phyloP scores from a whole-genome alignment of 768 basidiomycete genomes.

The Panaeolus cyanescens region DNA sequence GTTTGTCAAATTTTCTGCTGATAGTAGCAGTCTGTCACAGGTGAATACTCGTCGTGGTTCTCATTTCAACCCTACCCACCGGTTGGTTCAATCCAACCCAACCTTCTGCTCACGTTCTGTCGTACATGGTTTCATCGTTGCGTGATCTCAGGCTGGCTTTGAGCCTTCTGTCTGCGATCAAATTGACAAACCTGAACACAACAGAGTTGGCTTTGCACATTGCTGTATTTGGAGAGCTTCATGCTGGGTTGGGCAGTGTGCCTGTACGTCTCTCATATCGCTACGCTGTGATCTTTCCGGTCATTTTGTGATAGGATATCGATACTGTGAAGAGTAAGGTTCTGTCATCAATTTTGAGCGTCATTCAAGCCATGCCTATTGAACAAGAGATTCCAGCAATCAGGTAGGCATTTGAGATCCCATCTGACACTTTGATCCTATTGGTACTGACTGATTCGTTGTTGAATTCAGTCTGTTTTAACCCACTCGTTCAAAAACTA shows the following conservation, averaged over 20 bases:
- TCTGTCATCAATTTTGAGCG: conserved; percentile 88
- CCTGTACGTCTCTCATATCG: conserved; percentile 53
- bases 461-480: conserved; percentile 59
- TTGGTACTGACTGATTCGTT: background rate
- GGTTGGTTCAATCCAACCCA: conserved; percentile 24
- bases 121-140: conserved; percentile 71
- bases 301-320: conserved; percentile 62
- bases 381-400: conserved; percentile 77
- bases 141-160: conserved; percentile 62
- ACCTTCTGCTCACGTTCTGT: conserved; percentile 66
- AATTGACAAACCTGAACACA: conserved; percentile 83
- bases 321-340: conserved; percentile 94
- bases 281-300: background rate
- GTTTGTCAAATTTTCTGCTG: too few species aligned
- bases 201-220: conserved; percentile 84
- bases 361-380: conserved; percentile 87
- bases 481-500: conserved; percentile 72
- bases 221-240: conserved; percentile 79
- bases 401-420: conserved; percentile 42
- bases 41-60: conserved; percentile 82
- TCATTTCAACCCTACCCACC: conserved; percentile 42
- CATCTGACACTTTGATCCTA: too few species aligned
- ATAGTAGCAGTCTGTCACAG: too few species aligned
- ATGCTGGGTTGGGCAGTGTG: conserved; percentile 72
- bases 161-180: conserved; percentile 75